A percentile compares a stretch with the other conserved stretches of the same genome.
Conservation (phyloP, 495 filamentous ascomycete genomes). For the Aspergillus hancockii region DNA sequence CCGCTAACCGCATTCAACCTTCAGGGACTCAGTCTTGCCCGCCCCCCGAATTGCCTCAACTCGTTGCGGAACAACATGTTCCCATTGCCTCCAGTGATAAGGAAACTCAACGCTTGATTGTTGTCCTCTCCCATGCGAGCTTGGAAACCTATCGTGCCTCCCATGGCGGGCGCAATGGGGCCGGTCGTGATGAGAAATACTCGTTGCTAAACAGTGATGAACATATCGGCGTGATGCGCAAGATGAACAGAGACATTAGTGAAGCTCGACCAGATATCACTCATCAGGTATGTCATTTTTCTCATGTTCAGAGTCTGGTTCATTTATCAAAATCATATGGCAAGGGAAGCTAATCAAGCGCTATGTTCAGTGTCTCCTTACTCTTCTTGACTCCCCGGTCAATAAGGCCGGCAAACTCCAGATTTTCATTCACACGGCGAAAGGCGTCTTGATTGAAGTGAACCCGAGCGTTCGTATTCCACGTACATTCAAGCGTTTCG, state of each 20-base stretch:
- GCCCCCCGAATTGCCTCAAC: constrained; percentile 82
- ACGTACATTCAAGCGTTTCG: constrained; percentile 97
- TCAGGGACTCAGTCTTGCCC: constrained; percentile 90
- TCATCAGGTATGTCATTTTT: constrained; percentile 75
- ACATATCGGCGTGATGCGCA: constrained; percentile 97
- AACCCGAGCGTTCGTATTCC: constrained; percentile 96
- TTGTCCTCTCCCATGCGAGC: constrained; percentile 95
- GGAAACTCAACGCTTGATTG: constrained; percentile 85
- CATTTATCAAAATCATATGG: not conserved
- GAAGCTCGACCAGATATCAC: constrained; percentile 97
- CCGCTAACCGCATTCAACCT: constrained; percentile 24
- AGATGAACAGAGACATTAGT: constrained; percentile 98
- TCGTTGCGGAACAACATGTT: constrained; percentile 88
- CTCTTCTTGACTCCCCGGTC: constrained; percentile 93
- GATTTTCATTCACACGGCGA: constrained; percentile 97
- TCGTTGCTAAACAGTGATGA: constrained; percentile 97
- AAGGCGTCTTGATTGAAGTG: constrained; percentile 95
- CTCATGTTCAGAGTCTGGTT: not conserved
- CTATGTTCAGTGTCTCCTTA: constrained; percentile 81
- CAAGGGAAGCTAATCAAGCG: constrained; percentile 11
- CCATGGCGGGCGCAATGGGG: constrained; percentile 65
- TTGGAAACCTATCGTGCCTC: constrained; percentile 94
- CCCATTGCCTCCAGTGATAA: constrained; percentile 85
- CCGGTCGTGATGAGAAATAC: constrained; percentile 85
- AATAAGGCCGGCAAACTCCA: constrained; percentile 98